Evolutionary conservation across 352 stramenopile species (phyloP).

Genomic region (Pythium sukuiense): DNA sequence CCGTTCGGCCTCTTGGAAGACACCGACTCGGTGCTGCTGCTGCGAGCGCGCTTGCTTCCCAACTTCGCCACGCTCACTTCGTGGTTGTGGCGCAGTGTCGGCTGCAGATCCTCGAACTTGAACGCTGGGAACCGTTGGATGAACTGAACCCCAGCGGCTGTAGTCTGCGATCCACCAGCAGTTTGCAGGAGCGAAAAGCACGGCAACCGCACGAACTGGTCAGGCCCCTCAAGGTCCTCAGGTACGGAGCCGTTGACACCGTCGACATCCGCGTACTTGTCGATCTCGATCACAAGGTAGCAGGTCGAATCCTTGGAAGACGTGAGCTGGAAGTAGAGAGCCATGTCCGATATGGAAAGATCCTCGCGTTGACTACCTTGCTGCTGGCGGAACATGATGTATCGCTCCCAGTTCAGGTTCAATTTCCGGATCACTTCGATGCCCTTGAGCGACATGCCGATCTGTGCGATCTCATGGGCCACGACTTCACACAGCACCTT

Average conservation of each 20-base stretch:
- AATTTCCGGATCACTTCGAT: conserved; percentile 82
- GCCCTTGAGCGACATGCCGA: conserved; percentile 72
- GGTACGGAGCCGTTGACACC: conserved; percentile 43
- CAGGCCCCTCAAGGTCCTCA: conserved; percentile 50
- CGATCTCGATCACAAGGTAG: conserved; percentile 85
- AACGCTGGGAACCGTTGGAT: conserved; percentile 83
- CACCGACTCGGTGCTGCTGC: conserved; percentile 22
- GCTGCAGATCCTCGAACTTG: conserved; percentile 71
- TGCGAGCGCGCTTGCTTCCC: conserved; percentile 39
- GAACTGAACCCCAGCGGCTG: conserved; percentile 79
- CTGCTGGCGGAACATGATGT: conserved; percentile 82
- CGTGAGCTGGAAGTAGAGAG: conserved; percentile 81
- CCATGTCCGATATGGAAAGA: conserved; percentile 81
- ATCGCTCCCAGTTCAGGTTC: conserved; percentile 83
- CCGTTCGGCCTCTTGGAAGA: conserved; percentile 37
- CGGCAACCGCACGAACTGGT: conserved; percentile 73
- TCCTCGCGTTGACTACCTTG: conserved; percentile 75
- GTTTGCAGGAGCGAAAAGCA: conserved; percentile 84
- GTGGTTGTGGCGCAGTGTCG: conserved; percentile 52
- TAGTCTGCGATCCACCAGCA: conserved; percentile 49
- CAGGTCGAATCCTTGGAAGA: conserved; percentile 83
- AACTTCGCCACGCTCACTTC: conserved; percentile 33
- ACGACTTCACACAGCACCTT: conserved; percentile 82
- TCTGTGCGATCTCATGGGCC: conserved; percentile 78
- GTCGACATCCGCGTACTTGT: conserved; percentile 80